Percentiles rank a stretch among this genome's conserved stretches.
Conservation (phyloP, 192 early-diverging fungal genomes). For the Podila epigama region DNA sequence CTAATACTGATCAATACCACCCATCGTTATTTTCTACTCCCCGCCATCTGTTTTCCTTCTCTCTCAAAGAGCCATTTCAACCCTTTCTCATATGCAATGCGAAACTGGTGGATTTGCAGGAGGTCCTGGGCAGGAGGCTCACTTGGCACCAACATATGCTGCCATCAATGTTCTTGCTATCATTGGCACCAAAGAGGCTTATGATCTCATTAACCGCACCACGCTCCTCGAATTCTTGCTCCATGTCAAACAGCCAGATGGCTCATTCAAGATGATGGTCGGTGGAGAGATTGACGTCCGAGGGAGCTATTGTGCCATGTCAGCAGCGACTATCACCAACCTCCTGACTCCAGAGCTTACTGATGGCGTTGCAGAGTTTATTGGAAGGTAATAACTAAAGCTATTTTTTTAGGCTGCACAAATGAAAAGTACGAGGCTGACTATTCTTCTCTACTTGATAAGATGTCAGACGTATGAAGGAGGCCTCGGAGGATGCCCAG, state of each 20-base stretch:
- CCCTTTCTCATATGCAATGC: slow-evolving; percentile 70
- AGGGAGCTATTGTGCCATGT: slow-evolving; percentile 88
- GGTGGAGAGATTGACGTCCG: slow-evolving; percentile 94
- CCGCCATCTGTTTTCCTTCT: neutral
- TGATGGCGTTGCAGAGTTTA: slow-evolving; percentile 62
- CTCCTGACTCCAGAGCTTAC: slow-evolving; percentile 84
- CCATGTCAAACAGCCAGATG: slow-evolving; percentile 84
- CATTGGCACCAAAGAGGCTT: slow-evolving; percentile 77
- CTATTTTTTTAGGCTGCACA: too few species aligned
- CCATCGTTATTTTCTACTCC: neutral
- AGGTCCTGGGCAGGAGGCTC: slow-evolving; percentile 84
- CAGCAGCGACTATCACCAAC: slow-evolving; percentile 80
- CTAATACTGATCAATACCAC: too few species aligned
- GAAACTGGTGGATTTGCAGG: slow-evolving; percentile 87
- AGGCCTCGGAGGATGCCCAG: slow-evolving; percentile 85
- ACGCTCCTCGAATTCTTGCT: slow-evolving; percentile 79
- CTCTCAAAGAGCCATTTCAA: slow-evolving; percentile 61
- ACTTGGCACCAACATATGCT: slow-evolving; percentile 91
- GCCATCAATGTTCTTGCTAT: slow-evolving; percentile 83
- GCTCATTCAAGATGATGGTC: slow-evolving; percentile 89
- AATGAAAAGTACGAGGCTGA: too few species aligned
- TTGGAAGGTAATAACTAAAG: slow-evolving; percentile 9
- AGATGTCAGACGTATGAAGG: slow-evolving; percentile 92
- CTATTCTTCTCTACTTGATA: too few species aligned
- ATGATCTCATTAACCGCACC: slow-evolving; percentile 67